A percentile compares a stretch with the other conserved stretches of the same genome.
phyloP scores from a whole-genome alignment of 306 rosid species.

The Herpetospermum pedunculosum region DNA sequence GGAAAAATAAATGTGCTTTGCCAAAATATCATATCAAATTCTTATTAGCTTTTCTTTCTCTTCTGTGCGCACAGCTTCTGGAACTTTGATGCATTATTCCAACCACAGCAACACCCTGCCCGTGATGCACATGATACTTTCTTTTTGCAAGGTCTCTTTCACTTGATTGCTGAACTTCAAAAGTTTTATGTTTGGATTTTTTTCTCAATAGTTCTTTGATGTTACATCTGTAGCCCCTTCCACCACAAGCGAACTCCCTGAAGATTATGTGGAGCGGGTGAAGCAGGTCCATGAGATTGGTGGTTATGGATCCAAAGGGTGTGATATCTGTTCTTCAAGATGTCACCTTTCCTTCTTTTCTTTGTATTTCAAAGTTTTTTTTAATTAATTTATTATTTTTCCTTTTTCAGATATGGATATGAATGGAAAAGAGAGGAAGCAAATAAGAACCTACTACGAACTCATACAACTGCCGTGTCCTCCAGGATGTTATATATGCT shows the following conservation, averaged over 20 bases:
- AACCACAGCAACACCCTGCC: conserved; percentile 98
- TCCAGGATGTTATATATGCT: conserved; percentile 76
- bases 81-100: conserved; percentile 93
- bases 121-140: conserved; percentile 96
- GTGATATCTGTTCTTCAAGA: conserved; percentile 11
- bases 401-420: conserved; percentile 51
- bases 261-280: conserved; percentile 91
- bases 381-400: neutral
- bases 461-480: conserved; percentile 93
- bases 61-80: conserved; percentile 58
- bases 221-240: conserved; percentile 54
- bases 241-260: conserved; percentile 64
- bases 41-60: neutral
- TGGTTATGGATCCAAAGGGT: conserved; percentile 93
- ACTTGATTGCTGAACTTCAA: neutral
- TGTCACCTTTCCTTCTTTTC: neutral
- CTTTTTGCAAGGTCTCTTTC: conserved; percentile 48
- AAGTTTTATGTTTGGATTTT: conserved; percentile 11
- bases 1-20: neutral
- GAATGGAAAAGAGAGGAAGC: conserved; percentile 94
- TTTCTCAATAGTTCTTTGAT: conserved; percentile 12
- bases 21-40: neutral
- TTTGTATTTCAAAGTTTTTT: neutral
- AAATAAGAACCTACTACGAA: conserved; percentile 75
- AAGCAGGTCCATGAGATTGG: conserved; percentile 73